Percentiles rank a stretch among this genome's conserved stretches.
Conservation (phyloP, 495 filamentous ascomycete genomes). For the Penicillium ucsense region DNA sequence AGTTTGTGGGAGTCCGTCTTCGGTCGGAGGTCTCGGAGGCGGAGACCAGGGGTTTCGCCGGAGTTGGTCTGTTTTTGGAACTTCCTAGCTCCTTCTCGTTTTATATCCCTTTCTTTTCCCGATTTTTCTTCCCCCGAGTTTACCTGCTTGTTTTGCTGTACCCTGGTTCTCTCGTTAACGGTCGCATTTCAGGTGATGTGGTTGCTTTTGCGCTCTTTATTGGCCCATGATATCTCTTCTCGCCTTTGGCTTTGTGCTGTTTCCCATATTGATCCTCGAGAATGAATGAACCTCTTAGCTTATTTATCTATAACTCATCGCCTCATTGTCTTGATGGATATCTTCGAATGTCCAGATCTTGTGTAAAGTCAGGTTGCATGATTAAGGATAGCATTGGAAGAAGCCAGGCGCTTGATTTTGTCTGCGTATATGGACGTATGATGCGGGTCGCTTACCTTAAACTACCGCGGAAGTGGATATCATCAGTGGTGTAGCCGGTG, state of each 20-base stretch:
- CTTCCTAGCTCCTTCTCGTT: too few species aligned
- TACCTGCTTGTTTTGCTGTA: not conserved
- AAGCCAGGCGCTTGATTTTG: too few species aligned
- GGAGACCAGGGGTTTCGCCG: conserved; percentile 1
- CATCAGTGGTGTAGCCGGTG: too few species aligned
- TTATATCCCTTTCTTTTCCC: too few species aligned
- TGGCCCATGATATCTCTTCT: conserved; percentile 7
- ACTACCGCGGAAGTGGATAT: too few species aligned
- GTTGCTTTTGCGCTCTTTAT: not conserved
- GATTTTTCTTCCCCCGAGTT: too few species aligned
- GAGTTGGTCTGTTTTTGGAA: not conserved
- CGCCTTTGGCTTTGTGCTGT: conserved; percentile 1
- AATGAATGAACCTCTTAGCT: conserved; percentile 8
- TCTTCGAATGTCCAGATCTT: not conserved
- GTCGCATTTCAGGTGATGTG: not conserved
- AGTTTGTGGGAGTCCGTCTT: not conserved
- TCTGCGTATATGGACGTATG: too few species aligned
- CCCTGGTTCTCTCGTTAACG: not conserved
- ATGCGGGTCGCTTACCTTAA: too few species aligned
- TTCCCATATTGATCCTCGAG: conserved; percentile 8
- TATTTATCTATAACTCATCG: not conserved
- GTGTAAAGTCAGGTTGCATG: not conserved
- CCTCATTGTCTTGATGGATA: too few species aligned
- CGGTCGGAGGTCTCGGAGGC: not conserved
- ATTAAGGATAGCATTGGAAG: too few species aligned